Base-by-base conservation (phyloP, 208 protist genomes). In the Leptomonas pyrrhocoris region DNA sequence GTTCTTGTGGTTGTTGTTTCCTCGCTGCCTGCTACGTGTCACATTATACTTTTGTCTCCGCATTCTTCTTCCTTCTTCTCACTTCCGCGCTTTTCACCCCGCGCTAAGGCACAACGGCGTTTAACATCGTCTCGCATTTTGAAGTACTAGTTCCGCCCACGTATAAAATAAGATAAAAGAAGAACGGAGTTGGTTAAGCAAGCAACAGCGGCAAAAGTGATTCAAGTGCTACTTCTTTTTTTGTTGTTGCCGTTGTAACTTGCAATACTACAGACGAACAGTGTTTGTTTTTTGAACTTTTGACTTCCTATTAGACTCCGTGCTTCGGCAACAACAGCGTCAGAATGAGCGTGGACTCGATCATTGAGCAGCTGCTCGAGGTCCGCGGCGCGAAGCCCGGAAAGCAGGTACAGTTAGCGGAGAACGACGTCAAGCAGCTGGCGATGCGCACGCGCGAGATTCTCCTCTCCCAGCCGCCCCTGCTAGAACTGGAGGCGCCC, bases 301-400 rank as follows among this genome's bases (percentile, higher is more conserved):
- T 12, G 34, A 9, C 9, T 38, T 38, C 34, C 34, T 38, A 19
- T 15, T 48, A 48, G 43, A 48, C 3, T 48, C 34, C 2, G 11
- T 48, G 43, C 43, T n/a, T 7, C 16, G 43, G 28, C 49, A 30
- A 53, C 49, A 21, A 16, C 30, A 6, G 19, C 18, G 31, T n/a
- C 56, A 50, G 40, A 43, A 74, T 94, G 68, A 89, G 93, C 67
- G 89, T 98, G 15, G 91, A 98, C 77, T 70, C 77, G 23, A 94
- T 98, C 51, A 95, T 98, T 73, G 91, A 94, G 36, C 96, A 97
- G 83, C 81, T 98, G 38, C 82, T 97, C 18, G 94, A 96, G 81
- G 94, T 95, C 18, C 87, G 95, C 50, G 86, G 91, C 36, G 85
- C 84, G 25, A 93, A 95, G 81, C 88, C 90, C 2, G 93, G 91